Evolutionary conservation across 345 rosid species (phyloP).

Genomic region (Pugionium dolabratum): DNA sequence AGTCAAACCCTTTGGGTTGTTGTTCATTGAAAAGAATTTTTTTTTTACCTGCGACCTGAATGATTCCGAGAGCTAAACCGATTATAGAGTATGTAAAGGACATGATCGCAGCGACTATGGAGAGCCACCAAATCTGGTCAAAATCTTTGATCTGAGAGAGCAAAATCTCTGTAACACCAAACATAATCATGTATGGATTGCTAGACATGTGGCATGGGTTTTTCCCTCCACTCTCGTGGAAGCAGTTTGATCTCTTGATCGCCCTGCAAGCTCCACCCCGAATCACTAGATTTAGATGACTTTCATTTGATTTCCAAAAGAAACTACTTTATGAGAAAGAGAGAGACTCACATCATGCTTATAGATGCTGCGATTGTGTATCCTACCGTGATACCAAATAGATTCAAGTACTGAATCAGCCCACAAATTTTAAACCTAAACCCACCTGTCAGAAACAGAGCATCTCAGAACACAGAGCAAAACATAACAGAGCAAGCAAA

Average conservation of each 20-base stretch:
- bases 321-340: slow-evolving; percentile 1
- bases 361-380: slow-evolving; percentile 79
- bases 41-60: slow-evolving; percentile 55
- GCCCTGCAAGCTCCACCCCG: slow-evolving; percentile 51
- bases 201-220: slow-evolving; percentile 66
- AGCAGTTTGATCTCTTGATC: slow-evolving; percentile 71
- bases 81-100: slow-evolving; percentile 85
- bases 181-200: slow-evolving; percentile 76
- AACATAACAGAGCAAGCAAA: background rate
- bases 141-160: slow-evolving; percentile 82
- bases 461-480: slow-evolving; percentile 8
- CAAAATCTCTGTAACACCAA: slow-evolving; percentile 63
- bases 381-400: slow-evolving; percentile 67
- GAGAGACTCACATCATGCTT: slow-evolving; percentile 67
- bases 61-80: slow-evolving; percentile 83
- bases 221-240: slow-evolving; percentile 62
- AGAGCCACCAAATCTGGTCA: slow-evolving; percentile 89
- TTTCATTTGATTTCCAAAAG: background rate
- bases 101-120: slow-evolving; percentile 86
- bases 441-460: slow-evolving; percentile 54
- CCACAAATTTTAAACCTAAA: slow-evolving; percentile 67
- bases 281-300: background rate
- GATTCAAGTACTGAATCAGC: slow-evolving; percentile 59
- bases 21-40: background rate
- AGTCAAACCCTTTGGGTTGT: background rate